These are phyloP conservation scores for Cutaneotrichosporon spelunceum DNA, from an alignment of 1,284 basidiomycete genomes.

Conservation along the genomic window DNA sequence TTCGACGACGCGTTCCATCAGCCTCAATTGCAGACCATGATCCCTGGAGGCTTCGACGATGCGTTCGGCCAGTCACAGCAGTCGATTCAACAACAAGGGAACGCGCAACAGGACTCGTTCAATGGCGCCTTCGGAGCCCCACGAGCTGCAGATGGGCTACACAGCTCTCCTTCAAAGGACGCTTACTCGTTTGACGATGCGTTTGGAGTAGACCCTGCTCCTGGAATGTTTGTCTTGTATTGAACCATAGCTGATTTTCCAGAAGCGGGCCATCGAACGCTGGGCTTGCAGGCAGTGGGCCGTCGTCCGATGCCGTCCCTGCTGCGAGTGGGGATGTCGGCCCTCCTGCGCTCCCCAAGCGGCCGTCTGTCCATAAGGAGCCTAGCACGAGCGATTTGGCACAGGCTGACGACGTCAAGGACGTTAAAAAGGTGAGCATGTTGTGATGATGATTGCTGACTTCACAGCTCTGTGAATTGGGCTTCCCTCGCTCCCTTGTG, in stretches of 20 bases:
- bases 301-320: background rate
- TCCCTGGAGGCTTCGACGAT: background rate
- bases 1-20: constrained; percentile 8
- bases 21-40: background rate
- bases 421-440: constrained; percentile 49
- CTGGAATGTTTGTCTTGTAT: background rate
- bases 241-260: background rate
- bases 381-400: constrained; percentile 26
- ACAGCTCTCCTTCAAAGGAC: background rate
- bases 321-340: background rate
- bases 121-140: background rate
- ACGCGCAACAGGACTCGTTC: background rate
- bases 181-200: constrained; percentile 58
- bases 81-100: background rate
- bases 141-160: background rate
- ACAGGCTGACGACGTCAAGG: constrained; percentile 50
- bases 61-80: background rate
- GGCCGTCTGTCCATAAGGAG: constrained; percentile 20
- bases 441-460: background rate
- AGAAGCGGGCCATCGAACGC: background rate
- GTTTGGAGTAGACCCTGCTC: constrained; percentile 52
- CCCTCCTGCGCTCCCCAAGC: constrained; percentile 35
- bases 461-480: constrained; percentile 49
- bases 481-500: constrained; percentile 46
- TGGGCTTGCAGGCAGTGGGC: background rate